Evolutionary conservation across 306 rosid genomes (phyloP).

Genomic region (Lupinus albus): DNA sequence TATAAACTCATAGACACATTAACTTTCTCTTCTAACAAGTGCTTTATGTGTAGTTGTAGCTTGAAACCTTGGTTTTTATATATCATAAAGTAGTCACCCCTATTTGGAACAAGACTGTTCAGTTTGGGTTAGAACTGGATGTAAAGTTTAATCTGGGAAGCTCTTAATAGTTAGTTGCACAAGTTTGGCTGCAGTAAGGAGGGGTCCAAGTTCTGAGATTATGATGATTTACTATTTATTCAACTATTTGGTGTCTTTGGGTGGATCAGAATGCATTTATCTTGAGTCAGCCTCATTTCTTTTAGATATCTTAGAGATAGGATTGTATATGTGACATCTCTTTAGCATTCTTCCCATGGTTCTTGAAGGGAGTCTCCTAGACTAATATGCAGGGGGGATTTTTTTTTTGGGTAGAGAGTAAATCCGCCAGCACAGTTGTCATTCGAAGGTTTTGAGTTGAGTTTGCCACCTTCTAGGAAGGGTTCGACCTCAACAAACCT

Average conservation of each 20-base stretch:
- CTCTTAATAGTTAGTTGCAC: neutral
- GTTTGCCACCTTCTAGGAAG: too few relatives aligned
- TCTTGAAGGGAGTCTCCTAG: too few relatives aligned
- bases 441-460: too few relatives aligned
- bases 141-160: neutral
- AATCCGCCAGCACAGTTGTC: too few relatives aligned
- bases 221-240: neutral
- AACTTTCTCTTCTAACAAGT: neutral
- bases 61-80: neutral
- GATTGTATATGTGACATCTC: too few relatives aligned
- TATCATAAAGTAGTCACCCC: neutral
- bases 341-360: too few relatives aligned
- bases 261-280: neutral
- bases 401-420: too few relatives aligned
- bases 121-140: neutral
- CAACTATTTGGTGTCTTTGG: neutral
- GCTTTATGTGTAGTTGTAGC: neutral
- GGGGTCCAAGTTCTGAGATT: neutral
- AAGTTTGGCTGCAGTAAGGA: slow-evolving; percentile 1
- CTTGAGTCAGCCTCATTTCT: neutral
- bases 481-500: too few relatives aligned
- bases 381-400: too few relatives aligned
- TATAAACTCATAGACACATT: neutral
- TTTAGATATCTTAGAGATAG: too few relatives aligned
- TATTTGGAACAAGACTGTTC: neutral